phyloP scores from a whole-genome alignment of 1,284 basidiomycete genomes.

The Ustilago shanxiensis region DNA sequence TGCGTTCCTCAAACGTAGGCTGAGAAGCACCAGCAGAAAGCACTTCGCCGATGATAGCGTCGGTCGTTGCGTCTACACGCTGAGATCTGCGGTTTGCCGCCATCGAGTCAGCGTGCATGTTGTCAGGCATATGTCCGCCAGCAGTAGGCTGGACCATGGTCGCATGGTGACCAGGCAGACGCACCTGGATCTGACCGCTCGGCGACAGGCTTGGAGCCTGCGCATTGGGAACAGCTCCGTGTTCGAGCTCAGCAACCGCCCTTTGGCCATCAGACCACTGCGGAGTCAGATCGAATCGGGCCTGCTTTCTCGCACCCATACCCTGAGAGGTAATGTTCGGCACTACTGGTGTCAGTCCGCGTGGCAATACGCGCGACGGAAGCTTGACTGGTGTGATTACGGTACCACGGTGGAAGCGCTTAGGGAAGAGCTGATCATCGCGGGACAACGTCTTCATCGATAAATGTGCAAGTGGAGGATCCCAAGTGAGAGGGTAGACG shows the following conservation, averaged over 20 bases:
- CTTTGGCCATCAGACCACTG: constrained; percentile 33
- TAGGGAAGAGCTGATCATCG: constrained; percentile 63
- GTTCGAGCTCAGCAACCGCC: constrained; percentile 1
- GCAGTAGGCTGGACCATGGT: constrained; percentile 35
- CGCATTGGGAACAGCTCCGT: constrained; percentile 5
- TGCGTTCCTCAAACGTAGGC: constrained; percentile 34
- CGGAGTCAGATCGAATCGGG: constrained; percentile 50
- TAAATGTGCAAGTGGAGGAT: constrained; percentile 53
- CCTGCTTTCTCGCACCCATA: constrained; percentile 37
- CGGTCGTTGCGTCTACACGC: constrained; percentile 35
- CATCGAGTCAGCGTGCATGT: constrained; percentile 16
- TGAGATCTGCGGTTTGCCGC: constrained; percentile 10
- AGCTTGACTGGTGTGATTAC: constrained; percentile 57
- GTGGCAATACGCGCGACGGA: constrained; percentile 42
- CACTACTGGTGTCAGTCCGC: constrained; percentile 30
- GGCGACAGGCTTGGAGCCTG: constrained; percentile 16
- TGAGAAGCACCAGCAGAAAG: constrained; percentile 34
- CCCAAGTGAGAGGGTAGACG: constrained; percentile 60
- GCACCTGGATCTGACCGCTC: constrained; percentile 41
- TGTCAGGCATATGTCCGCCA: constrained; percentile 9
- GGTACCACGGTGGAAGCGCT: constrained; percentile 56
- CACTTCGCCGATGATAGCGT: constrained; percentile 50
- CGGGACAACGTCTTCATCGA: constrained; percentile 57
- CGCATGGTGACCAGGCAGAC: constrained; percentile 41
- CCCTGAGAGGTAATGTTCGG: constrained; percentile 17